Evolutionary conservation across 495 filamentous ascomycete species (phyloP), one percentile per base, ranked within the genome.

Genomic region (Penicillium odoratum): DNA sequence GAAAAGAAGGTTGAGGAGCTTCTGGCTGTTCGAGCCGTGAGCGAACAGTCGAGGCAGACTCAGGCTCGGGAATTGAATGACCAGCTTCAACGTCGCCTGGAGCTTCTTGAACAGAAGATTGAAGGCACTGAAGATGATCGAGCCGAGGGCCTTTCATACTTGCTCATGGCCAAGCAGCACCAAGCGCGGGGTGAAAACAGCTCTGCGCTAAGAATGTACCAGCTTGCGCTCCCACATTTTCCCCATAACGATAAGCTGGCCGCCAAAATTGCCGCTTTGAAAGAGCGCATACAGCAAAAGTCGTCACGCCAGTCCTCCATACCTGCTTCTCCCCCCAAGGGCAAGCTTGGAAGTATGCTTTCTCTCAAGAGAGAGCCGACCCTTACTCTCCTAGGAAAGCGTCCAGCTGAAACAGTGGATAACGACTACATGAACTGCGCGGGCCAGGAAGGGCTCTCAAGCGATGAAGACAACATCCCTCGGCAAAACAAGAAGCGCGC

Each of bases 141-240:
- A 48, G 84, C 90, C 0, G 89, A 97, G 57, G 93, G 93, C 0
- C 68, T 97, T 16, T 90, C 89, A 0, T 91, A 88, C 61, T 70
- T 97, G 52, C 78, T 97, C 15, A 93, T 96, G 83, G 94, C 92
- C 0, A 91, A 94, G 60, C 92, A 97, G 64, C 91, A 96, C 61
- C 89, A 90, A 58, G 89, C 87, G 28, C 79, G 87, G 1, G 91
- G 91, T 0, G 90, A 97, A 58, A 84, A 93, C 46, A 73, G 74
- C 4, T 89, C 84, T 26, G 92, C 93, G 0, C 69, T 98, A 61
- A 87, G 81, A 63, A 92, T 95, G 86, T 97, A 95, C 60, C 86
- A 91, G 67, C 75, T 91, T 36, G 94, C 94, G 2, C 72, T 90
- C 31, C 86, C 88, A 0, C 92, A 85, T 69, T 98, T 98, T 65